phyloP scores from a whole-genome alignment of 306 rosid species.

The Malus sieversii region DNA sequence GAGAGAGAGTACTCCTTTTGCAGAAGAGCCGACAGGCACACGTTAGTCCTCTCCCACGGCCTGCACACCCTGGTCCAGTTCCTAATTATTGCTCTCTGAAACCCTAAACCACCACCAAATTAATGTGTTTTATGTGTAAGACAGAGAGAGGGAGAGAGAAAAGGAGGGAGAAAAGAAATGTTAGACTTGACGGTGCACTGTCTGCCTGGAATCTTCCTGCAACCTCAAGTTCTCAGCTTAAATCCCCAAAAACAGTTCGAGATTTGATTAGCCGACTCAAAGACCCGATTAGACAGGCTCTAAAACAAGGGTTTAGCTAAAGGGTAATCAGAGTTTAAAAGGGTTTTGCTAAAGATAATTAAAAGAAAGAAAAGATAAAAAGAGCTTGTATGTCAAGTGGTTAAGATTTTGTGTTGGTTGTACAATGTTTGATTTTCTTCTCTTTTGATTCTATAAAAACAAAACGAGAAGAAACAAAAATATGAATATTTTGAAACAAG shows the following conservation, averaged over 20 bases:
- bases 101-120: conserved; percentile 33
- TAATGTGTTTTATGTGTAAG: conserved; percentile 27
- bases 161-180: background rate
- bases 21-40: conserved; percentile 75
- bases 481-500: no score
- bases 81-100: conserved; percentile 55
- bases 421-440: no score
- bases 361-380: background rate
- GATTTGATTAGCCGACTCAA: background rate
- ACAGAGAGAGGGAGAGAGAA: conserved; percentile 7
- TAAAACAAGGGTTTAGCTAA: conserved; percentile 3
- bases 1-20: conserved; percentile 14
- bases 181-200: conserved; percentile 8
- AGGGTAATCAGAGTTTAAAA: background rate
- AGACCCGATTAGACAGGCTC: background rate
- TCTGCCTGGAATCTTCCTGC: conserved; percentile 42
- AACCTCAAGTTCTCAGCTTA: conserved; percentile 7
- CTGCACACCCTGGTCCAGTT: conserved; percentile 59
- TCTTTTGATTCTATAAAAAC: no score
- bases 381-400: background rate
- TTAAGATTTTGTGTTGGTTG: background rate
- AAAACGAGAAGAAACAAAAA: no score
- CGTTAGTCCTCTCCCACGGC: conserved; percentile 64
- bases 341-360: background rate
- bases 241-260: background rate